These are phyloP conservation scores for Eucalyptus cloeziana DNA, from an alignment of 345 rosid species.

Conservation along the genomic window DNA sequence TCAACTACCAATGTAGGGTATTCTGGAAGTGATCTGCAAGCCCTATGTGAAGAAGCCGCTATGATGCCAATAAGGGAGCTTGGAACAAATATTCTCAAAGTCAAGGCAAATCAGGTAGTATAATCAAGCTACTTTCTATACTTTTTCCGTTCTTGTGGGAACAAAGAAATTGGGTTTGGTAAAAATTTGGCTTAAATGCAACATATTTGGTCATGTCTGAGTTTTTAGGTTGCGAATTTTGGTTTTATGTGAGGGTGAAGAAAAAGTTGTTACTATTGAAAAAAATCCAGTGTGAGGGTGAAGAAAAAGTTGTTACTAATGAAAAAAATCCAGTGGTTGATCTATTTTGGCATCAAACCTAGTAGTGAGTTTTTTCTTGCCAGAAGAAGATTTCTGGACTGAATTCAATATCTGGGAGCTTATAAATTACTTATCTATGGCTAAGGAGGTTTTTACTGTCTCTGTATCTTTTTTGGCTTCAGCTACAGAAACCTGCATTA, in stretches of 20 bases:
- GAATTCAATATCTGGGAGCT: neutral
- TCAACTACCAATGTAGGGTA: conserved; percentile 31
- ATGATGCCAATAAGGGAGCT: conserved; percentile 99
- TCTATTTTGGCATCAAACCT: neutral
- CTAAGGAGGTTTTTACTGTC: neutral
- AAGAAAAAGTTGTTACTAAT: neutral
- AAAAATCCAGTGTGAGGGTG: neutral
- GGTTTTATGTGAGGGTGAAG: neutral
- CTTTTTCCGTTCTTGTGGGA: neutral
- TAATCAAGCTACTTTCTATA: neutral
- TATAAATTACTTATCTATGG: neutral
- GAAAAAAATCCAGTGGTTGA: neutral
- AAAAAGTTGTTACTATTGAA: neutral
- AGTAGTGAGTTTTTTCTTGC: neutral
- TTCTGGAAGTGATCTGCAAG: conserved; percentile 98
- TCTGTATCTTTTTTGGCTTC: neutral
- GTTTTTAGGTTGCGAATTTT: neutral
- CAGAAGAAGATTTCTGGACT: neutral
- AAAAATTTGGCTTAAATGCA: neutral
- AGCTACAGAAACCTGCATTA: neutral
- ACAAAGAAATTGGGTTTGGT: neutral
- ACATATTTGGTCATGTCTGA: neutral
- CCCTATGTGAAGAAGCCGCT: conserved; percentile 98
- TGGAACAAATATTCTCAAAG: conserved; percentile 70
- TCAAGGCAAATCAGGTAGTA: conserved; percentile 77